A percentile compares a stretch with the other conserved stretches of the same genome.
Conservation (phyloP, 148 eudicot species). For the Dianthus caryophyllus region DNA sequence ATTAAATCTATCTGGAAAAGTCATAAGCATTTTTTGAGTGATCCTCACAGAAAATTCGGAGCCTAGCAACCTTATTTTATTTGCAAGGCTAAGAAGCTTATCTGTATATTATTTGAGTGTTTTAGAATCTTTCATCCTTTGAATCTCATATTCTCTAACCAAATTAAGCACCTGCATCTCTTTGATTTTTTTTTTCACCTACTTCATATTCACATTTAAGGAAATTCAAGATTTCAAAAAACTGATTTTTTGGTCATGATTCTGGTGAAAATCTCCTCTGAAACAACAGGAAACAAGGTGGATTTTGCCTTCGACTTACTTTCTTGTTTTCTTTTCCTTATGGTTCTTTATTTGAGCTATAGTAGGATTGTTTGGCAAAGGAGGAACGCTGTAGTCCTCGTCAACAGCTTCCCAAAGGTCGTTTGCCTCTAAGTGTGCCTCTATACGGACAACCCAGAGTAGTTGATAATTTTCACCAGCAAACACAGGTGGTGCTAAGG, state of each 20-base stretch:
- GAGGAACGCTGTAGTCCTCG: conserved; percentile 8
- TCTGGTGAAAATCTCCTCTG: no score
- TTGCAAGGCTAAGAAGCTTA: no score
- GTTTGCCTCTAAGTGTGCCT: conserved; percentile 15
- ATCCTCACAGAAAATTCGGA: no score
- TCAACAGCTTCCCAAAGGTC: conserved; percentile 15
- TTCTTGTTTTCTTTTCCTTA: background rate
- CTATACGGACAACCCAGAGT: conserved; percentile 10
- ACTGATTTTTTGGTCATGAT: conserved; percentile 17
- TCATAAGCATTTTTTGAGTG: no score
- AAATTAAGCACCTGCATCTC: no score
- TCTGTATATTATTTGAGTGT: no score
- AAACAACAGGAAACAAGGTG: no score
- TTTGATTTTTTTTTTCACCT: background rate
- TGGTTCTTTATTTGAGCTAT: conserved; percentile 10
- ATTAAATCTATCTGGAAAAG: no score
- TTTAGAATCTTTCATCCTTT: no score
- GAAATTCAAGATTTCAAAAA: conserved; percentile 18
- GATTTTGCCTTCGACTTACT: conserved; percentile 14
- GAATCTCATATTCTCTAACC: no score
- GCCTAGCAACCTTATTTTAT: no score
- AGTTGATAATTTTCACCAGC: conserved; percentile 16
- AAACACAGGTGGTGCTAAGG: conserved; percentile 6
- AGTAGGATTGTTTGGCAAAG: conserved; percentile 2
- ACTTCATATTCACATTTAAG: conserved; percentile 18